These are phyloP conservation scores for Mycena amicta DNA, from an alignment of 768 basidiomycete genomes.

Conservation along the genomic window DNA sequence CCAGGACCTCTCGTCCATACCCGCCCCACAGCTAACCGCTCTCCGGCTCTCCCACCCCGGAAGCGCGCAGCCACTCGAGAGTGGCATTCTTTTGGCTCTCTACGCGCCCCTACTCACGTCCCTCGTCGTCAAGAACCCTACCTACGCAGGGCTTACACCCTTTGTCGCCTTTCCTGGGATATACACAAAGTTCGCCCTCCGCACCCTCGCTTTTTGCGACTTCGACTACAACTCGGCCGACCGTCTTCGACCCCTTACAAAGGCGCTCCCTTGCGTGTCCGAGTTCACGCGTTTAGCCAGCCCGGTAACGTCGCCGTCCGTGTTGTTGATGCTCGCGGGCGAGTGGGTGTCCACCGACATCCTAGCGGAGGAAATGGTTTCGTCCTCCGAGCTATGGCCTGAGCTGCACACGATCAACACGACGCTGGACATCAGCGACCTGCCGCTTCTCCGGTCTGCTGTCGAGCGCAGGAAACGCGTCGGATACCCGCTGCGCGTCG, in stretches of 20 bases:
- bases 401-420: conserved; percentile 9
- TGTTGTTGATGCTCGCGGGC: conserved; percentile 16
- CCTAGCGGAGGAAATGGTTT: not conserved
- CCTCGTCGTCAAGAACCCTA: conserved; percentile 44
- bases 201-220: conserved; percentile 43
- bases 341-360: not conserved
- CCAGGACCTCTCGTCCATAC: conserved; percentile 14
- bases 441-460: conserved; percentile 3
- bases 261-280: conserved; percentile 11
- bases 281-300: conserved; percentile 16
- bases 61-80: conserved; percentile 35
- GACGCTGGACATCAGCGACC: conserved; percentile 11
- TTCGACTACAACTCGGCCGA: conserved; percentile 32
- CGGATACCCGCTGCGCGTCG: conserved; percentile 6
- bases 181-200: conserved; percentile 32
- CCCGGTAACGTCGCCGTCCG: conserved; percentile 4
- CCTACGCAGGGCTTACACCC: conserved; percentile 43
- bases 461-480: conserved; percentile 12
- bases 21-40: conserved; percentile 40
- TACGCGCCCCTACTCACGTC: conserved; percentile 42
- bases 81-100: conserved; percentile 41
- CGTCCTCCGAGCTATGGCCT: conserved; percentile 10
- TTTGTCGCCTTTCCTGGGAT: conserved; percentile 31
- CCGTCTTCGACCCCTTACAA: conserved; percentile 10
- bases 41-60: conserved; percentile 44